These are phyloP conservation scores for Clonostachys rosea DNA, from an alignment of 2,329 filamentous ascomycete species.

Conservation along the genomic window DNA sequence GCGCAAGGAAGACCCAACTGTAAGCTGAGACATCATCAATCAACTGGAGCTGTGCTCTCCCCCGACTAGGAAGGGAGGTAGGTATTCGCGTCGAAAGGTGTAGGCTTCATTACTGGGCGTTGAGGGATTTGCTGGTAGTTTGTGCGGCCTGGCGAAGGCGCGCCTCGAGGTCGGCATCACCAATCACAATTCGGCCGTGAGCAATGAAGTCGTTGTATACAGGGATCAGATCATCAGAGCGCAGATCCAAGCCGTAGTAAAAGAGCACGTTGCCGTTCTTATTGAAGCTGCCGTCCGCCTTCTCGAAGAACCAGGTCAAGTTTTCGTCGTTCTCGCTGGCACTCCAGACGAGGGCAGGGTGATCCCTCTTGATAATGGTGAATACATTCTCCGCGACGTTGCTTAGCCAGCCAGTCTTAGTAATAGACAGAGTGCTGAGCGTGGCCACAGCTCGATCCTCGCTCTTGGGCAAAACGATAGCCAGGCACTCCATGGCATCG, in stretches of 20 bases:
- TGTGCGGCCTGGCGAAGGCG: slow-evolving; percentile 74
- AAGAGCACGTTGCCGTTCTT: slow-evolving; percentile 87
- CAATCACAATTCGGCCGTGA: slow-evolving; percentile 81
- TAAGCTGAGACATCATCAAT: too few relatives aligned
- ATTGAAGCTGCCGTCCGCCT: slow-evolving; percentile 87
- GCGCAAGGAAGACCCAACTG: too few relatives aligned
- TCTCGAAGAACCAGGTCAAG: slow-evolving; percentile 96
- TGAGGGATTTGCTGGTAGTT: slow-evolving; percentile 53
- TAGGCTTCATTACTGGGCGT: slow-evolving; percentile 2
- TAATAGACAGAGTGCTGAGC: slow-evolving; percentile 86
- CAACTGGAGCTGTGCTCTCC: too few relatives aligned
- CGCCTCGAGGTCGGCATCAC: slow-evolving; percentile 84
- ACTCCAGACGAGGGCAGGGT: slow-evolving; percentile 90
- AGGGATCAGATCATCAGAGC: slow-evolving; percentile 69
- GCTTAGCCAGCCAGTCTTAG: slow-evolving; percentile 89
- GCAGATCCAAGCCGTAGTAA: slow-evolving; percentile 86
- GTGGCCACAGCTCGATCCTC: slow-evolving; percentile 68
- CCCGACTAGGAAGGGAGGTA: too few relatives aligned
- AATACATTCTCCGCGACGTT: slow-evolving; percentile 97
- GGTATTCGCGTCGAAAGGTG: too few relatives aligned
- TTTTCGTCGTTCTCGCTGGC: slow-evolving; percentile 96
- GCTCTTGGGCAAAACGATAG: slow-evolving; percentile 75
- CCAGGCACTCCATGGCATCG: slow-evolving; percentile 87
- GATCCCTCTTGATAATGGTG: slow-evolving; percentile 87
- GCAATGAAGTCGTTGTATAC: slow-evolving; percentile 82